A percentile compares a stretch with the other conserved stretches of the same genome.
These are phyloP conservation scores for Microdochium paspali DNA, from an alignment of 2,329 filamentous ascomycete species.

Conservation along the genomic window DNA sequence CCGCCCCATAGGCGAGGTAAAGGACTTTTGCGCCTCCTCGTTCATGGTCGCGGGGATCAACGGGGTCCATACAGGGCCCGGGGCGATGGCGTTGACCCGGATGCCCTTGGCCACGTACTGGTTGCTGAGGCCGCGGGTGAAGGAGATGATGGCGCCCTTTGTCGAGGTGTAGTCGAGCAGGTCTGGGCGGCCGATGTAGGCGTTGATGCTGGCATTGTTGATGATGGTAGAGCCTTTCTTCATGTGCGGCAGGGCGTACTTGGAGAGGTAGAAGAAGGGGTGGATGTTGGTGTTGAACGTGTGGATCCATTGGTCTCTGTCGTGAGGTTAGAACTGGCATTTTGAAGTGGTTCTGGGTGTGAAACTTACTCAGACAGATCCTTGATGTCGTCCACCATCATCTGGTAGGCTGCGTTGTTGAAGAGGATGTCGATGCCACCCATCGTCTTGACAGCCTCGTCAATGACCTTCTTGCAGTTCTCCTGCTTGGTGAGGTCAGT, in stretches of 20 bases:
- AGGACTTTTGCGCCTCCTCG: conserved; percentile 60
- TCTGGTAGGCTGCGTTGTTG: conserved; percentile 68
- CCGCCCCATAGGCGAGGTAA: conserved; percentile 65
- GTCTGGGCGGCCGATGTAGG: conserved; percentile 71
- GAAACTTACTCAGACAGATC: conserved; percentile 57
- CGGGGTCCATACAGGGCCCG: conserved; percentile 72
- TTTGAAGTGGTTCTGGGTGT: not conserved
- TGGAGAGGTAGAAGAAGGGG: conserved; percentile 70
- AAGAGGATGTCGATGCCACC: conserved; percentile 65
- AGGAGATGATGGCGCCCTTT: conserved; percentile 70
- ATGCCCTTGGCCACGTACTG: conserved; percentile 66
- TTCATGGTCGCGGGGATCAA: conserved; percentile 67
- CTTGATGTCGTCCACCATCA: conserved; percentile 62
- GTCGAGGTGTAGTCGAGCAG: conserved; percentile 75
- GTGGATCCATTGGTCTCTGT: conserved; percentile 64
- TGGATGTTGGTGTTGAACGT: conserved; percentile 83
- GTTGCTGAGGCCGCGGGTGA: conserved; percentile 69
- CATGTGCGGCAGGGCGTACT: conserved; percentile 70
- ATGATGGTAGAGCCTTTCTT: conserved; percentile 67
- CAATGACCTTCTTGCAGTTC: conserved; percentile 61
- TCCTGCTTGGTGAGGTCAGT: conserved; percentile 55
- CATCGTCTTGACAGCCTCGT: conserved; percentile 56
- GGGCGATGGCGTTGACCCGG: conserved; percentile 48
- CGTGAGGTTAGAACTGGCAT: not conserved
- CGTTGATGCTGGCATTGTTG: conserved; percentile 79